A percentile compares a stretch with the other conserved stretches of the same genome.
phyloP scores from a whole-genome alignment of 2,329 filamentous ascomycete genomes.

The Botryotinia globosa region DNA sequence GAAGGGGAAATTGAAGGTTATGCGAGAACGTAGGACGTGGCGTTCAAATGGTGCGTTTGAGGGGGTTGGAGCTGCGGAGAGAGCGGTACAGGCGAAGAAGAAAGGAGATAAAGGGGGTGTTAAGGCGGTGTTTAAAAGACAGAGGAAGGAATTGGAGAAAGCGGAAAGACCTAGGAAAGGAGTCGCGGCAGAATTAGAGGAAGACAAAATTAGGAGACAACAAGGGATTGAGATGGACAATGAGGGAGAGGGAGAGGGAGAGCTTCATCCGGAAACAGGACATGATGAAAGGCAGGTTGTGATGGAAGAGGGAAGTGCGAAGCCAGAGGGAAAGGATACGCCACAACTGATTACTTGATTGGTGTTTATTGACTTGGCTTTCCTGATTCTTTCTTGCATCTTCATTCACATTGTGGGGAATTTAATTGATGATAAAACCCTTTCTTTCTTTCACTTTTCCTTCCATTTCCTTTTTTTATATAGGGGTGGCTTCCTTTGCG shows the following conservation, averaged over 20 bases:
- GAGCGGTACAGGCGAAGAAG: constrained; percentile 46
- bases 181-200: background rate
- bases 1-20: constrained; percentile 37
- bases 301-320: background rate
- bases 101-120: constrained; percentile 43
- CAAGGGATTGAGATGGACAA: background rate
- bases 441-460: background rate
- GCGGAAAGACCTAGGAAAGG: constrained; percentile 39
- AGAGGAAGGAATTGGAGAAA: constrained; percentile 45
- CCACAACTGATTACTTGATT: background rate
- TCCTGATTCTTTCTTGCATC: background rate
- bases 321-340: background rate
- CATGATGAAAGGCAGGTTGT: constrained; percentile 3
- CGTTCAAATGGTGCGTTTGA: constrained; percentile 45
- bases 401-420: background rate
- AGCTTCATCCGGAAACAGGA: background rate
- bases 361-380: background rate
- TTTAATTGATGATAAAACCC: background rate
- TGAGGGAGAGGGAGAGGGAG: background rate
- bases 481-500: background rate
- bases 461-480: background rate
- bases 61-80: constrained; percentile 47
- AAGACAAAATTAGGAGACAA: background rate
- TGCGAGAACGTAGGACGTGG: constrained; percentile 43
- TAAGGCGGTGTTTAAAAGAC: constrained; percentile 49